Percentiles rank a stretch among this genome's conserved stretches.
Conservation (phyloP, 1,284 basidiomycete species). For the Papiliotrema flavescens region DNA sequence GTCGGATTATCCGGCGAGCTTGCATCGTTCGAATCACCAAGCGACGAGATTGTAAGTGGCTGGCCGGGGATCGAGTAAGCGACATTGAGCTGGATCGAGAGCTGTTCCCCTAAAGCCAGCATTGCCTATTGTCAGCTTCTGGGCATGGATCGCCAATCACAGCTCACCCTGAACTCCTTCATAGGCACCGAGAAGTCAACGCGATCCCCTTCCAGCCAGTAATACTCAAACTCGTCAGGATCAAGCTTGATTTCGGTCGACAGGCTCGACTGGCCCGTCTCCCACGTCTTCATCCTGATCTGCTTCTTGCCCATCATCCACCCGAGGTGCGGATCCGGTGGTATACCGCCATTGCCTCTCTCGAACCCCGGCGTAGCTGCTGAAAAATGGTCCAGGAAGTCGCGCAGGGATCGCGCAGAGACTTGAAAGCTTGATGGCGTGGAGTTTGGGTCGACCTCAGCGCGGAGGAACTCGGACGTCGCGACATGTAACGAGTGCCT, state of each 20-base stretch:
- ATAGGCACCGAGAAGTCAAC: conserved; percentile 45
- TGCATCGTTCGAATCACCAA: background rate
- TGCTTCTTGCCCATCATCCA: conserved; percentile 42
- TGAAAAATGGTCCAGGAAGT: conserved; percentile 48
- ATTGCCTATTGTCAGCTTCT: conserved; percentile 32
- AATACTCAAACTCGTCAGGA: conserved; percentile 42
- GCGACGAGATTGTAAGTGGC: conserved; percentile 41
- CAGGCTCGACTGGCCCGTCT: conserved; percentile 27
- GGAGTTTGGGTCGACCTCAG: conserved; percentile 39
- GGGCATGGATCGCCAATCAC: background rate
- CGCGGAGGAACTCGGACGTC: conserved; percentile 40
- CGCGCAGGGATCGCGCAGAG: conserved; percentile 36
- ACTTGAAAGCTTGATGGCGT: conserved; percentile 42
- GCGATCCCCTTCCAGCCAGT: conserved; percentile 26
- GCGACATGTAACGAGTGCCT: conserved; percentile 46
- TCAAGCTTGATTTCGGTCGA: conserved; percentile 45
- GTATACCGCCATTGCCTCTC: conserved; percentile 1
- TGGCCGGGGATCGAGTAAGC: conserved; percentile 42
- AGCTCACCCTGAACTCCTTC: conserved; percentile 48
- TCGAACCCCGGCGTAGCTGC: conserved; percentile 9
- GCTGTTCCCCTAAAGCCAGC: conserved; percentile 41
- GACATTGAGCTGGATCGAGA: conserved; percentile 38
- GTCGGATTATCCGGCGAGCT: conserved; percentile 7
- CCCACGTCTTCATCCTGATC: conserved; percentile 44
- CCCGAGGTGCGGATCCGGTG: conserved; percentile 37